Evolutionary conservation across 495 filamentous ascomycete genomes (phyloP).

Genomic region (Aspergillus heteromorphus): DNA sequence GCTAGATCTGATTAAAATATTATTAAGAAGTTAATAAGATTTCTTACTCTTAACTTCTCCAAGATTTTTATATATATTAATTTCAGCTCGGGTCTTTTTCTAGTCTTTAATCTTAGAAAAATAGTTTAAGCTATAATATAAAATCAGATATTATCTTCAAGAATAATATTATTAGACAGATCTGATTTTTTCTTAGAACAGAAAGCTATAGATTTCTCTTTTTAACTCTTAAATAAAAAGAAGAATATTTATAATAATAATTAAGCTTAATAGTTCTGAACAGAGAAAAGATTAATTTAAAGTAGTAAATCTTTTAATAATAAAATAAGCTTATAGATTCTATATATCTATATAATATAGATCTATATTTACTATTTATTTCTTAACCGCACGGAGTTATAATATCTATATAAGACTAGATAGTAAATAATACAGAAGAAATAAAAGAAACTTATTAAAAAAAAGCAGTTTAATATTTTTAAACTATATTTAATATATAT

Average conservation of each 20-base stretch:
- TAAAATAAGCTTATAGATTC: conserved; percentile 40
- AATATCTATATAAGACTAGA: conserved; percentile 40
- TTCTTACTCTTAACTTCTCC: conserved; percentile 43
- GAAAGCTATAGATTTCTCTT: conserved; percentile 1
- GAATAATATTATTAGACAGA: conserved; percentile 14
- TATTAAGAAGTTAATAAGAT: conserved; percentile 48
- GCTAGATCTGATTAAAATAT: conserved; percentile 35
- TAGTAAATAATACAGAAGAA: conserved; percentile 38
- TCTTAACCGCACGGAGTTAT: conserved; percentile 40
- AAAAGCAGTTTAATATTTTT: conserved; percentile 46
- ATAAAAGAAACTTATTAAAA: conserved; percentile 31
- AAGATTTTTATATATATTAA: conserved; percentile 51
- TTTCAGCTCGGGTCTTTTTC: conserved; percentile 45
- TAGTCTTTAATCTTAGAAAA: conserved; percentile 46
- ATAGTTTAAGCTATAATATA: conserved; percentile 51
- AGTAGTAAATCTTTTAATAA: conserved; percentile 45
- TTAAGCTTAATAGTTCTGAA: conserved; percentile 23
- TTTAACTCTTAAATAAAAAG: conserved; percentile 6
- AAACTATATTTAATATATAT: conserved; percentile 50
- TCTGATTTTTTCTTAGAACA: neutral
- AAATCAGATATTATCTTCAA: conserved; percentile 41
- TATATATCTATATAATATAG: conserved; percentile 42
- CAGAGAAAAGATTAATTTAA: conserved; percentile 36
- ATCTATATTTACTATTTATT: conserved; percentile 49
- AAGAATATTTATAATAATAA: conserved; percentile 6